These are phyloP conservation scores for Cyberlindnera suaveolens DNA, from an alignment of 805 yeast species.

Conservation along the genomic window DNA sequence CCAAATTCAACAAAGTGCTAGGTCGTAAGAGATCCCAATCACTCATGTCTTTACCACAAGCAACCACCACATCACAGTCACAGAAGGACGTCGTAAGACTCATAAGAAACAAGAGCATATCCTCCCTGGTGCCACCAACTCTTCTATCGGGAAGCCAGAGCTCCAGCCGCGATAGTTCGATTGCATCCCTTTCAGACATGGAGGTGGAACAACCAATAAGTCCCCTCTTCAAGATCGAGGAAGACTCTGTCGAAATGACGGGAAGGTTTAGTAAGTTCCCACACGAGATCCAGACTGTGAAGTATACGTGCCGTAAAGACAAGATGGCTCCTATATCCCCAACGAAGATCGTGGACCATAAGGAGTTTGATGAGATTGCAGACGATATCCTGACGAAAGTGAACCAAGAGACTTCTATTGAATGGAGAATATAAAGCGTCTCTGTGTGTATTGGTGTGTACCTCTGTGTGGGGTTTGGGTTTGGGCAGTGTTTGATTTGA, in stretches of 20 bases:
- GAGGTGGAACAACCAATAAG: constrained; percentile 14
- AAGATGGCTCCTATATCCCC: background rate
- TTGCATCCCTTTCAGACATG: constrained; percentile 18
- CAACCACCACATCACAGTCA: background rate
- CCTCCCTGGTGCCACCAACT: constrained; percentile 1
- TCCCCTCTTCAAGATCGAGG: constrained; percentile 20
- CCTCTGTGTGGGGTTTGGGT: too few species aligned
- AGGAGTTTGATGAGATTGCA: constrained; percentile 21
- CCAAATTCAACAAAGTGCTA: constrained; percentile 7
- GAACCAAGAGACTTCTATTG: constrained; percentile 9
- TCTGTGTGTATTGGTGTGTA: too few species aligned
- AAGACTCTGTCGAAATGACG: constrained; percentile 13
- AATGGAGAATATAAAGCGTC: constrained; percentile 18
- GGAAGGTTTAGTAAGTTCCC: constrained; percentile 3
- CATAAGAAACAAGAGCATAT: background rate
- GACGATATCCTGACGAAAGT: constrained; percentile 19
- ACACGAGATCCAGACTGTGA: constrained; percentile 1
- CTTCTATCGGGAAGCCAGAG: constrained; percentile 1
- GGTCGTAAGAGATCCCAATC: constrained; percentile 14
- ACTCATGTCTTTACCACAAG: constrained; percentile 2
- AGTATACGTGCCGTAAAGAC: constrained; percentile 5
- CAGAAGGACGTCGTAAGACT: background rate
- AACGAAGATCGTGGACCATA: constrained; percentile 7
- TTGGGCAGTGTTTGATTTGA: background rate
- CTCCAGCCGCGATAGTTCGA: constrained; percentile 21